Conservation (phyloP, 169 alveolate species). For the Blepharisma undulans region DNA sequence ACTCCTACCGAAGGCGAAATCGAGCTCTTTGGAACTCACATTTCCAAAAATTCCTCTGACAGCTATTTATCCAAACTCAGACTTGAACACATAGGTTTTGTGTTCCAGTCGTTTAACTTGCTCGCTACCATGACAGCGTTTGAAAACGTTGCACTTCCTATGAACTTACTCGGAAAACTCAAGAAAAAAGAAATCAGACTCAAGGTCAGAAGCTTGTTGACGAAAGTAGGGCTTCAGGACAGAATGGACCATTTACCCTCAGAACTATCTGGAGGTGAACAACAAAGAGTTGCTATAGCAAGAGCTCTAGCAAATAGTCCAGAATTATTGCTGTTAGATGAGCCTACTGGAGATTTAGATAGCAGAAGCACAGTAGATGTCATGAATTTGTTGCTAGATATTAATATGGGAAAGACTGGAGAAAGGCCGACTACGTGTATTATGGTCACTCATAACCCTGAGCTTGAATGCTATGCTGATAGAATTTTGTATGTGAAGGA, state of each 20-base stretch:
- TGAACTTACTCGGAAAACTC: slow-evolving; percentile 60
- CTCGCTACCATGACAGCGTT: slow-evolving; percentile 85
- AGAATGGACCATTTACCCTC: slow-evolving; percentile 89
- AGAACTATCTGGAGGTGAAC: slow-evolving; percentile 89
- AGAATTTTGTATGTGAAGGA: slow-evolving; percentile 84
- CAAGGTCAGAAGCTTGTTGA: slow-evolving; percentile 75
- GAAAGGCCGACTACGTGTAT: slow-evolving; percentile 69
- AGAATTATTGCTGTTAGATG: slow-evolving; percentile 82
- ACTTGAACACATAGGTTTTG: slow-evolving; percentile 80
- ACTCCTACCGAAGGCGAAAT: slow-evolving; percentile 78
- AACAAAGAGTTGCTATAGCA: slow-evolving; percentile 88
- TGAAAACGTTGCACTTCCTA: slow-evolving; percentile 85
- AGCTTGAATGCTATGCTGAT: slow-evolving; percentile 87
- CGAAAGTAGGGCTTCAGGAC: slow-evolving; percentile 85
- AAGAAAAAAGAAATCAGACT: slow-evolving; percentile 71
- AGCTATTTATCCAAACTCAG: slow-evolving; percentile 75
- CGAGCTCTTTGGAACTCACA: slow-evolving; percentile 56
- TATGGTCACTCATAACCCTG: slow-evolving; percentile 89
- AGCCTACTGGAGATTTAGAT: slow-evolving; percentile 91
- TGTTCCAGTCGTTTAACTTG: slow-evolving; percentile 84
- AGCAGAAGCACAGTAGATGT: slow-evolving; percentile 73
- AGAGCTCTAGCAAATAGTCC: slow-evolving; percentile 87
- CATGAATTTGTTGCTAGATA: slow-evolving; percentile 81
- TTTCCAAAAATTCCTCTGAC: slow-evolving; percentile 74
- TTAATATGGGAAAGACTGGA: slow-evolving; percentile 50